Base-by-base conservation (phyloP, 2,329 filamentous ascomycete genomes). In the Dryadomyces sulphureus region DNA sequence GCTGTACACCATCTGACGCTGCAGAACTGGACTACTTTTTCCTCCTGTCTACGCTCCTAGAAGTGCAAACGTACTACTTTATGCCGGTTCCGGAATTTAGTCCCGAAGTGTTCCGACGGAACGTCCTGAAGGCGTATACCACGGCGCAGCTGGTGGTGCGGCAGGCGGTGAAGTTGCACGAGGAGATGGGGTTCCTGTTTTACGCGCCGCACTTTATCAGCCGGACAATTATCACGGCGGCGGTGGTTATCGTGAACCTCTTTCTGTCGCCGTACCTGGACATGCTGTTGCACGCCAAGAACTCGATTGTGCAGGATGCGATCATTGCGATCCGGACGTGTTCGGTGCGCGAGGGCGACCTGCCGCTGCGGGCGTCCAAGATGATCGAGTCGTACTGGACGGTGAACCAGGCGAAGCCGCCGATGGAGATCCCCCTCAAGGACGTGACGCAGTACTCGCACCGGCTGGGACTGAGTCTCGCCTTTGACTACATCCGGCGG, bases 31-130 rank as follows among this genome's bases (percentile, higher is more conserved):
- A 70, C 45, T 61, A 65, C 16, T 70, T 74, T 53, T 67, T 69
- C 42, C 57, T 70, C 8, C 56, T 74, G 4, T 62, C 69, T 0
- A 66, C 70, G 1, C 63, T 68, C 20, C 62, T 73, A n/a, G 71
- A 76, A 47, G 64, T 75, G 8, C 71, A 76, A 50, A 58, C 62
- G 1, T 73, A 68, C 56, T 74, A 74, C 59, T 68, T 75, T 52
- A 62, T 66, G 50, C 67, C 67, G 3, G 60, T 63, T 0, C 61
- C 65, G 2, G 62, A 60, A 17, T 60, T 59, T 49, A 61, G 56
- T 50, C 55, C 56, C 2, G 63, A 62, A 36, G 60, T 57, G 12
- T 61, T 71, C 46, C 65, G 63, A 48, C 60, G 66, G 42, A 66
- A 71, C 53, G 57, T 68, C 21, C 55, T 70, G 36, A 66, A 69